Evolutionary conservation across 331 rosid genomes (phyloP), one percentile per base, ranked within the genome.

Genomic region (Telfairia occidentalis): DNA sequence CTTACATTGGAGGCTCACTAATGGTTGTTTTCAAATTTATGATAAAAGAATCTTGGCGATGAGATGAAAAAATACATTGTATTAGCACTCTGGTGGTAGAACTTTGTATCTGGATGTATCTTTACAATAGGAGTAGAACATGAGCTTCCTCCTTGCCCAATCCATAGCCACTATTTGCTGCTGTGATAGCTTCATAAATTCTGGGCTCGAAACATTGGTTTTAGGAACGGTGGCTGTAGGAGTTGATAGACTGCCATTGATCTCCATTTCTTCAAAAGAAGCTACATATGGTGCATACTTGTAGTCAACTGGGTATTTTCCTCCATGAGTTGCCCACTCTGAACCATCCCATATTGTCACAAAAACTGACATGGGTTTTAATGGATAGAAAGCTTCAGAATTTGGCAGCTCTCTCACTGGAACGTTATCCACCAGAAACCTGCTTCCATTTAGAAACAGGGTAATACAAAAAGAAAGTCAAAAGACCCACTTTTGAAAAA

Each of bases 281-380:
- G 72, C 97, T 81, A 81, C 80, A 79, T 84, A 94, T 34, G 98
- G 98, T 69, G 92, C 96, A 78, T 91, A 80, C 74, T 86, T 91
- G 52, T 94, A 94, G 71, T 94, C 85, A 2, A 94, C 96, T 26
- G 87, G 85, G 71, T 91, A 91, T 74, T 91, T 94, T 53, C 98
- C 98, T 63, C 98, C 98, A 82, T 89, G 88, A 40, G 98, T 94
- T 50, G 98, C 98, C 98, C 98, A 94, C 6, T 89, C 77, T 79
- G 98, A 94, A 3, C 87, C 98, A 81, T 94, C 98, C 98, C 98
- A 94, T 84, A 94, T 91, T 60, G 98, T 94, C 18, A 92, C 92
- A 64, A 76, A 87, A 9, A 94, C 77, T 15, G 97, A 88, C 98
- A 94, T 94, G 3, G 98, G 92, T 61, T 94, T 94, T 76, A 84